Conservation (phyloP, 2,329 filamentous ascomycete species). For the Arthroderma uncinatum region DNA sequence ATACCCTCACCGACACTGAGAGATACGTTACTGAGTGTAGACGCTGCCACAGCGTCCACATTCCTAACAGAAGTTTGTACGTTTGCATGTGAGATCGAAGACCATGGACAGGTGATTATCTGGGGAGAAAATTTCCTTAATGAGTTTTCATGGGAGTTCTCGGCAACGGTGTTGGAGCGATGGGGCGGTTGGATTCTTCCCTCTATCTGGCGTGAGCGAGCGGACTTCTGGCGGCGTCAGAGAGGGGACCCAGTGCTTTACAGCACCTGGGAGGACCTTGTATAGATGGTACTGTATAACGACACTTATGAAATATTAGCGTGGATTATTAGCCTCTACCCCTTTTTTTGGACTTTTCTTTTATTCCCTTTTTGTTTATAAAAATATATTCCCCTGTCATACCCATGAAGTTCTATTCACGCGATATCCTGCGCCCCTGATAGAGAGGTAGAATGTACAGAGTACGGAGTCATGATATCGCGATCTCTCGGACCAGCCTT, state of each 20-base stretch:
- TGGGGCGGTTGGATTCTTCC: slow-evolving; percentile 33
- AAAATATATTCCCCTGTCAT: too few species aligned
- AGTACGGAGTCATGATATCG: too few species aligned
- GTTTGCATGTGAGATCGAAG: slow-evolving; percentile 27
- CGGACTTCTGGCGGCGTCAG: slow-evolving; percentile 35
- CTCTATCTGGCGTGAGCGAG: slow-evolving; percentile 28
- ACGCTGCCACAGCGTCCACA: slow-evolving; percentile 26
- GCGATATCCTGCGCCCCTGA: too few species aligned
- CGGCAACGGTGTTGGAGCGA: slow-evolving; percentile 28
- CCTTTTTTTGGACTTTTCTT: too few species aligned
- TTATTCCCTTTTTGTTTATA: too few species aligned
- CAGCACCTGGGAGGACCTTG: neutral
- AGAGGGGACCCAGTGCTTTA: slow-evolving; percentile 11
- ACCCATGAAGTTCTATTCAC: too few species aligned
- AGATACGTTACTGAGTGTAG: slow-evolving; percentile 28
- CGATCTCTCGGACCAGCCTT: too few species aligned
- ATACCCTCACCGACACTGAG: slow-evolving; percentile 33
- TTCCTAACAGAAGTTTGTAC: slow-evolving; percentile 32
- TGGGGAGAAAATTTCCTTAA: slow-evolving; percentile 36
- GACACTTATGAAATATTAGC: too few species aligned
- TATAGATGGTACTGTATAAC: neutral
- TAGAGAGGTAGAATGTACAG: too few species aligned
- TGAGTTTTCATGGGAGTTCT: slow-evolving; percentile 36
- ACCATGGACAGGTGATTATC: slow-evolving; percentile 32
- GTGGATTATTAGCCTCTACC: too few species aligned